phyloP scores from a whole-genome alignment of 148 eudicot genomes.

The Chenopodium formosanum region DNA sequence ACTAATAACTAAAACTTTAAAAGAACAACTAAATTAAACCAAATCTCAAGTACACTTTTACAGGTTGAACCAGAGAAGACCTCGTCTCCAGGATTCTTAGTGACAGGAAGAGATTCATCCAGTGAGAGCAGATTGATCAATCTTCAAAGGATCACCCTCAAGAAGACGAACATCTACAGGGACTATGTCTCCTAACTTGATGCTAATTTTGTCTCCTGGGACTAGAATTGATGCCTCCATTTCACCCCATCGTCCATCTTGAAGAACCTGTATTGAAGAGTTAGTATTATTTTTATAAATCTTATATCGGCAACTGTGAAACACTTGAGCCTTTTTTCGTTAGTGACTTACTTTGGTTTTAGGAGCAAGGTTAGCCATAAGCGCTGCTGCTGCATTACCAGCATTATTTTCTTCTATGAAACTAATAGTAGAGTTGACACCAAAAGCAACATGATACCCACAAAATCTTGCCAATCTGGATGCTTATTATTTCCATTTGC shows the following conservation, averaged over 20 bases:
- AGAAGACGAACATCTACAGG: conserved; percentile 78
- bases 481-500: conserved; percentile 60
- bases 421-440: conserved; percentile 68
- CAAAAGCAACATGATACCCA: conserved; percentile 54
- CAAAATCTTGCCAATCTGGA: conserved; percentile 72
- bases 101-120: conserved; percentile 68
- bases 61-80: conserved; percentile 73
- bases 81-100: conserved; percentile 59
- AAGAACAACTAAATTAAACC: too few relatives aligned
- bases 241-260: conserved; percentile 68
- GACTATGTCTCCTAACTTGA: conserved; percentile 66
- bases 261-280: conserved; percentile 40
- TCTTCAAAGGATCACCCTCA: conserved; percentile 67
- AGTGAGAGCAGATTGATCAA: conserved; percentile 70
- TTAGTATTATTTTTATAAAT: conserved; percentile 4
- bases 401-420: conserved; percentile 79
- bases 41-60: conserved; percentile 13
- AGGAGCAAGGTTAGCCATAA: conserved; percentile 79
- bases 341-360: conserved; percentile 54
- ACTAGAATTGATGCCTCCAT: conserved; percentile 59
- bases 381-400: conserved; percentile 73
- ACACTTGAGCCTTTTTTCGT: background rate
- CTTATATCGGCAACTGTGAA: background rate
- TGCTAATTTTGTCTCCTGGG: conserved; percentile 66
- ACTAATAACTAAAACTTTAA: too few relatives aligned